Conservation (phyloP, 2,329 filamentous ascomycete genomes). For the Fusarium sp. region DNA sequence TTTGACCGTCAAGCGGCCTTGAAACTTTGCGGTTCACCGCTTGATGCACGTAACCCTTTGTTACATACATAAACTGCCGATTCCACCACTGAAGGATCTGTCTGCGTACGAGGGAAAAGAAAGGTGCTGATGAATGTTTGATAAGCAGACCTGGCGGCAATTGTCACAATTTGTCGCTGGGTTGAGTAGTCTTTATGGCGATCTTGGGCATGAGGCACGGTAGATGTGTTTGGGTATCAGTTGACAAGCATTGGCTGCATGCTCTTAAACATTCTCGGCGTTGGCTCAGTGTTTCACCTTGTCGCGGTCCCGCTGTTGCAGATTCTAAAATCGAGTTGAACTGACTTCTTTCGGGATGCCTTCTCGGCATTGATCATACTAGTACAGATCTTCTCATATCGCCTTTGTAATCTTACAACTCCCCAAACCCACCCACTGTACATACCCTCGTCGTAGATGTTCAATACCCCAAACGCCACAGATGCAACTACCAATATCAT, state of each 20-base stretch:
- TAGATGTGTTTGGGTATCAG: slow-evolving; percentile 8
- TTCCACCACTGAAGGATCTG: slow-evolving; percentile 4
- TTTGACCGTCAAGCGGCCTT: not conserved
- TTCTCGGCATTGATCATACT: not conserved
- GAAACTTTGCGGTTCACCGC: slow-evolving; percentile 31
- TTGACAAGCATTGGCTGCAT: slow-evolving; percentile 14
- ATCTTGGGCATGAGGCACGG: slow-evolving; percentile 7
- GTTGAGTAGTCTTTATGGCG: slow-evolving; percentile 11
- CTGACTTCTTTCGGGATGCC: not conserved
- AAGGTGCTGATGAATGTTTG: not conserved
- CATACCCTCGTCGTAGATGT: slow-evolving; percentile 40
- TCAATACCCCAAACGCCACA: slow-evolving; percentile 40
- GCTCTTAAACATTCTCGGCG: slow-evolving; percentile 11
- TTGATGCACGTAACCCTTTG: slow-evolving; percentile 30
- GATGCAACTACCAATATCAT: slow-evolving; percentile 37
- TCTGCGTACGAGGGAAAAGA: not conserved
- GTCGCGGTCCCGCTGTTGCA: not conserved
- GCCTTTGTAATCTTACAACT: slow-evolving; percentile 36
- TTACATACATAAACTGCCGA: slow-evolving; percentile 27
- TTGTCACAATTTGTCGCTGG: slow-evolving; percentile 9
- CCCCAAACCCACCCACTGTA: slow-evolving; percentile 19
- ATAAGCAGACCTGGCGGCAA: slow-evolving; percentile 25
- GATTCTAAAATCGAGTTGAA: not conserved
- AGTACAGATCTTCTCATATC: slow-evolving; percentile 9
- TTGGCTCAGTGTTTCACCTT: not conserved